phyloP scores from a whole-genome alignment of 2,329 filamentous ascomycete genomes.

The Pseudonectria foliicola region DNA sequence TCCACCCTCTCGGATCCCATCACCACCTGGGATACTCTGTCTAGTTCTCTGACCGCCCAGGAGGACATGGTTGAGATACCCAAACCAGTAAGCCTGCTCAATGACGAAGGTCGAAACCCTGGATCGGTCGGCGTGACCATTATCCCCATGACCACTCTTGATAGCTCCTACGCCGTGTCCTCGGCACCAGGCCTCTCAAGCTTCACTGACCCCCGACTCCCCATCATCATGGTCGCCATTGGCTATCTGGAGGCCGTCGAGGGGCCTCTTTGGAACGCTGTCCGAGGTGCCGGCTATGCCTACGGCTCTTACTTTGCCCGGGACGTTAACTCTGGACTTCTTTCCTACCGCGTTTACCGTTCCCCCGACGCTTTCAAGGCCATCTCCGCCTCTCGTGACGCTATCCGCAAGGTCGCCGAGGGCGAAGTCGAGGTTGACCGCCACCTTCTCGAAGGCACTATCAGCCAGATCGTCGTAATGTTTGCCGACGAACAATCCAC shows the following conservation, averaged over 20 bases:
- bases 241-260: constrained; percentile 91
- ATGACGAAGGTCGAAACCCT: constrained; percentile 63
- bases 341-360: constrained; percentile 82
- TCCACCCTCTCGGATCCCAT: constrained; percentile 67
- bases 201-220: constrained; percentile 69
- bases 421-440: constrained; percentile 69
- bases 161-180: constrained; percentile 81
- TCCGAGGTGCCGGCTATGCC: constrained; percentile 86
- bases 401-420: constrained; percentile 67
- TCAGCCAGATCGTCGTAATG: constrained; percentile 78
- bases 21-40: constrained; percentile 61
- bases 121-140: constrained; percentile 70
- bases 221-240: constrained; percentile 79
- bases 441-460: constrained; percentile 79
- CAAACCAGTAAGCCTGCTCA: constrained; percentile 64
- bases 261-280: constrained; percentile 87
- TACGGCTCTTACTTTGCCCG: constrained; percentile 79
- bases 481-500: constrained; percentile 87
- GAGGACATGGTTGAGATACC: constrained; percentile 61
- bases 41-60: constrained; percentile 31
- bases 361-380: constrained; percentile 86
- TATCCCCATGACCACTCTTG: constrained; percentile 84
- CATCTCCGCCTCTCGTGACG: constrained; percentile 66
- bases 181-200: constrained; percentile 67
- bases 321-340: constrained; percentile 68